Percentiles rank a stretch among this genome's conserved stretches.
These are phyloP conservation scores for Globisporangium apiculatum DNA, from an alignment of 352 stramenopile species.

Conservation along the genomic window DNA sequence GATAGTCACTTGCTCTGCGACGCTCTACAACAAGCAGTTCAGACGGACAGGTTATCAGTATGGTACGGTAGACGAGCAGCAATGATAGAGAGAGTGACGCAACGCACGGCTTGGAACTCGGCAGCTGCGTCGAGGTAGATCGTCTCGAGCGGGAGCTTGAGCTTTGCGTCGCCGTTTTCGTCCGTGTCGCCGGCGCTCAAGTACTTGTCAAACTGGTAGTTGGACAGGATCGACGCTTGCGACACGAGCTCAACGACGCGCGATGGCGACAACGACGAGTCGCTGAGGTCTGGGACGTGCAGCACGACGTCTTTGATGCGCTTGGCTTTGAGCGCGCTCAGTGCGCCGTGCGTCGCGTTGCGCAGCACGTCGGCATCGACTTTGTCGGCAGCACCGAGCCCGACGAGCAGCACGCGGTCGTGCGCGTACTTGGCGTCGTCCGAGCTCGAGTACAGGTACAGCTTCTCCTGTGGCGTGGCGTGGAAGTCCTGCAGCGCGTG, in stretches of 20 bases:
- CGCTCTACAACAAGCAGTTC: slow-evolving; percentile 17
- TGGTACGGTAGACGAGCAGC: neutral
- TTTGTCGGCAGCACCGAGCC: slow-evolving; percentile 58
- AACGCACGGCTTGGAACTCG: slow-evolving; percentile 47
- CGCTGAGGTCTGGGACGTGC: slow-evolving; percentile 37
- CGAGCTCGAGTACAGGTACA: slow-evolving; percentile 62
- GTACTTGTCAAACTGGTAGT: slow-evolving; percentile 87
- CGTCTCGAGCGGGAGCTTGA: slow-evolving; percentile 53
- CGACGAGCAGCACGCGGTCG: slow-evolving; percentile 68
- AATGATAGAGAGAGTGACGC: neutral
- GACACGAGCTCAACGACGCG: slow-evolving; percentile 65
- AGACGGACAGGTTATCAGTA: too few relatives aligned
- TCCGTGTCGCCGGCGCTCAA: slow-evolving; percentile 41
- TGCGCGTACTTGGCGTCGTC: slow-evolving; percentile 24
- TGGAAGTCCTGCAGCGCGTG: slow-evolving; percentile 63
- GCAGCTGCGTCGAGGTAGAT: slow-evolving; percentile 50
- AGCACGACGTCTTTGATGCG: slow-evolving; percentile 41
- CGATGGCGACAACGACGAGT: slow-evolving; percentile 17
- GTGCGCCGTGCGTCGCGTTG: slow-evolving; percentile 54
- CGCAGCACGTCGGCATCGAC: slow-evolving; percentile 58
- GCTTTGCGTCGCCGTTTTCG: slow-evolving; percentile 53
- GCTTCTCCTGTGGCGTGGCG: slow-evolving; percentile 53
- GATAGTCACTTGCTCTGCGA: slow-evolving; percentile 56
- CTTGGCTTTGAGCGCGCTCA: slow-evolving; percentile 47
- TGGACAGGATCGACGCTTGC: slow-evolving; percentile 74